These are phyloP conservation scores for Cercospora sp. DNA, from an alignment of 2,329 filamentous ascomycete species.

Conservation along the genomic window DNA sequence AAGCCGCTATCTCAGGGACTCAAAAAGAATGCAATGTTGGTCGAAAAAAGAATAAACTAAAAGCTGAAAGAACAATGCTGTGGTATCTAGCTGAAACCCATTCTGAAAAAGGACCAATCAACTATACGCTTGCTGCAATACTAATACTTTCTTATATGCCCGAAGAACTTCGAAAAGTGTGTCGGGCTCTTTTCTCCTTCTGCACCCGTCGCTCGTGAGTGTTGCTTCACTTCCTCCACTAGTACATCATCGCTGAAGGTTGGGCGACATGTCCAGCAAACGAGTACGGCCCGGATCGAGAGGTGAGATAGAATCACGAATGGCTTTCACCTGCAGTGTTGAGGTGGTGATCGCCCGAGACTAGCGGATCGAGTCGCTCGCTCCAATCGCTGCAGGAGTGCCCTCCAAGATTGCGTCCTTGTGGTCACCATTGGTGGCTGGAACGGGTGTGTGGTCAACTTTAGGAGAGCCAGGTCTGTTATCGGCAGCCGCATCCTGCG, in stretches of 20 bases:
- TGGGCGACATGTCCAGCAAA: conserved; percentile 3
- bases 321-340: neutral
- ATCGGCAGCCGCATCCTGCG: conserved; percentile 1
- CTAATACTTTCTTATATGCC: conserved; percentile 2
- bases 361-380: conserved; percentile 16
- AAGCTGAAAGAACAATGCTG: neutral
- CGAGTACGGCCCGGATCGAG: conserved; percentile 10
- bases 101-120: neutral
- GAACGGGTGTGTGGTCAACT: conserved; percentile 1
- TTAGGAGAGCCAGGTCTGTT: conserved; percentile 8
- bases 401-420: conserved; percentile 10
- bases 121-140: conserved; percentile 7
- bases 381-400: conserved; percentile 14
- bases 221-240: neutral
- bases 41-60: neutral
- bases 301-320: conserved; percentile 11
- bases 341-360: conserved; percentile 5
- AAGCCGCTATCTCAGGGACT: neutral
- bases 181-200: neutral
- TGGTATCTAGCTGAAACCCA: conserved; percentile 10
- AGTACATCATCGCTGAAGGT: neutral
- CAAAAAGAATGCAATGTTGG: neutral
- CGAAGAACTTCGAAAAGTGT: neutral
- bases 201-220: neutral
- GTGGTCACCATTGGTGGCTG: conserved; percentile 12